Percentiles rank a stretch among this genome's conserved stretches.
Evolutionary conservation across 2,329 filamentous ascomycete species (phyloP).

Genomic region (Davidsoniella neocaledoniae): DNA sequence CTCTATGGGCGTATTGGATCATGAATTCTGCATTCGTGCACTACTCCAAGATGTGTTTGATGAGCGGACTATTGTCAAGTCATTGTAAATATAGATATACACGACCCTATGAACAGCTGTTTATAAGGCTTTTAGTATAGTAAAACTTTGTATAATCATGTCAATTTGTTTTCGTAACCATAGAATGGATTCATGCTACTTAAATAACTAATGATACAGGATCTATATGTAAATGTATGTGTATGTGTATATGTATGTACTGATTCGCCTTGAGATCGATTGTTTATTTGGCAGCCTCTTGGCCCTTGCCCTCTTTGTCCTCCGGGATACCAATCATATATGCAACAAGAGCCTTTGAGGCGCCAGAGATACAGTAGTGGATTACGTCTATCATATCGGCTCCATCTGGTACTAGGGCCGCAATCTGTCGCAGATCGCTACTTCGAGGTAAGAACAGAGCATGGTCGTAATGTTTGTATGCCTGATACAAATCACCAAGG

Average conservation of each 20-base stretch:
- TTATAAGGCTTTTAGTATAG: no score
- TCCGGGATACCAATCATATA: constrained; percentile 30
- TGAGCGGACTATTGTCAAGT: constrained; percentile 51
- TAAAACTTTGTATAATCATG: no score
- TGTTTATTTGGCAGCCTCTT: no score
- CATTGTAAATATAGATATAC: constrained; percentile 24
- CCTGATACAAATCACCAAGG: constrained; percentile 41
- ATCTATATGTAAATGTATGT: no score
- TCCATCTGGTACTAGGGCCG: constrained; percentile 29
- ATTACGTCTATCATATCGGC: constrained; percentile 50
- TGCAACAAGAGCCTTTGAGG: constrained; percentile 65
- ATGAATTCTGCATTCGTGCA: constrained; percentile 43
- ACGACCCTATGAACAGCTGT: no score
- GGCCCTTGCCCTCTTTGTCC: no score
- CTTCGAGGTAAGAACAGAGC: constrained; percentile 76
- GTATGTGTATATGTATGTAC: no score
- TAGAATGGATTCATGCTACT: no score
- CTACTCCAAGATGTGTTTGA: constrained; percentile 65
- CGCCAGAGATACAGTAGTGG: constrained; percentile 83
- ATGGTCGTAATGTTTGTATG: constrained; percentile 42
- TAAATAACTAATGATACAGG: no score
- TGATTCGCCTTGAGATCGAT: no score
- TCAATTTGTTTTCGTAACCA: no score
- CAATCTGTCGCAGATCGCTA: constrained; percentile 66
- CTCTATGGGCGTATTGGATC: constrained; percentile 56